A percentile compares a stretch with the other conserved stretches of the same genome.
phyloP scores from a whole-genome alignment of 2,329 filamentous ascomycete species.

The Didymella pomorum region DNA sequence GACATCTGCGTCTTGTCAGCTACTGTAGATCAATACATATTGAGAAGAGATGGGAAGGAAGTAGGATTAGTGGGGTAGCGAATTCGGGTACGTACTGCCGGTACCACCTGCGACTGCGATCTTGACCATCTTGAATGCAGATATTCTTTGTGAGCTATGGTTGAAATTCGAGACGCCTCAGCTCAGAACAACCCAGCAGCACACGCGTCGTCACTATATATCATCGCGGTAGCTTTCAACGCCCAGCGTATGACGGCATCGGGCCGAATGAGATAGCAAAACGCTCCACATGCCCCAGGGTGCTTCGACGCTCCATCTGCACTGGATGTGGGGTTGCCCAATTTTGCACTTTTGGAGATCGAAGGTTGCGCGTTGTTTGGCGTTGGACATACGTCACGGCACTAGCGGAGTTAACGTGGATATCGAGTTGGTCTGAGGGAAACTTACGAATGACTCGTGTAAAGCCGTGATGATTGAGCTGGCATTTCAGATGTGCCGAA shows the following conservation, averaged over 20 bases:
- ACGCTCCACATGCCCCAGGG: conserved; percentile 8
- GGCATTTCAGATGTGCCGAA: not conserved
- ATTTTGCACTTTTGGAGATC: conserved; percentile 1
- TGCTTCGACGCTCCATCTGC: not conserved
- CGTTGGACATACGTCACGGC: not conserved
- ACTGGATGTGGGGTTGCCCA: not conserved
- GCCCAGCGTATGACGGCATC: conserved; percentile 18
- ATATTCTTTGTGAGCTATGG: not conserved
- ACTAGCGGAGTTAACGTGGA: conserved; percentile 12
- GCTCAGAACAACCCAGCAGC: not conserved
- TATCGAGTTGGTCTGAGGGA: not conserved
- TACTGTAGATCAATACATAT: not conserved
- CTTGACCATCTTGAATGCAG: conserved; percentile 38
- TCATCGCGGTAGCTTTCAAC: conserved; percentile 1
- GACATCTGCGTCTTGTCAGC: conserved; percentile 54
- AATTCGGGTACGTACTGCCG: conserved; percentile 37
- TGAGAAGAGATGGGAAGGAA: not conserved
- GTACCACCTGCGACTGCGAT: conserved; percentile 49
- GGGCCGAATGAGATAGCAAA: conserved; percentile 12
- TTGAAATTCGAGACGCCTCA: not conserved
- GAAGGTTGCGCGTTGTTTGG: not conserved
- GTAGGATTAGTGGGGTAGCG: not conserved
- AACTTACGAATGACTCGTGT: conserved; percentile 1
- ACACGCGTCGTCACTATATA: conserved; percentile 6
- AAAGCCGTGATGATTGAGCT: not conserved